Base-by-base conservation (phyloP, 371 early-diverging fungal genomes). In the Encephalitozoon cuniculi region DNA sequence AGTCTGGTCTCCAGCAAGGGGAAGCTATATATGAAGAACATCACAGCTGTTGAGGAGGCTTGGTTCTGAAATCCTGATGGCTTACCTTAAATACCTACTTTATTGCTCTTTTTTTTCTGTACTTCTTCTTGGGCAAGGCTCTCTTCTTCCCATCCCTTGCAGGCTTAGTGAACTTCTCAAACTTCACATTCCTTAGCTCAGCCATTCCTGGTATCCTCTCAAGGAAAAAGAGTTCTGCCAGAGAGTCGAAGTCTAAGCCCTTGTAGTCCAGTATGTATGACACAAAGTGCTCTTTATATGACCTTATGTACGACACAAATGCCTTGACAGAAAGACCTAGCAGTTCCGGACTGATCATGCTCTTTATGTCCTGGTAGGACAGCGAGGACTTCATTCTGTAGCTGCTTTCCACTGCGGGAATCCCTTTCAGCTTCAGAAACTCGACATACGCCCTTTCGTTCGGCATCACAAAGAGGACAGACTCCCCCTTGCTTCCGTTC, bases 401-500 rank as follows among this genome's bases (percentile, higher is more conserved):
- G 3, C 52, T 34, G 37, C 65, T 37, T 52, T 73, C 64, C 25
- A 64, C 46, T 67, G 51, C 68, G 11, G 66, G 28, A 39, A 77
- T 51, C 0, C 67, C 69, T 12, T 71, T 74, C 4, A 78, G 49
- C 43, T 74, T 75, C 12, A 81, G 52, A 79, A 64, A 83, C 41
- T 80, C 70, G 7, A 79, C 25, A 59, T 79, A 83, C 11, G 37
- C 65, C 15, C 39, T 51, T 68, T 83, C 83, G 65, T 81, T 83
- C 12, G 74, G 71, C 83, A 83, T 81, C 9, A 78, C 55, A 37
- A 79, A 74, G 30, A 81, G 43, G 5, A 94, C 86, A 2, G 95
- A 93, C 49, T 87, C 87, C 9, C 98, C 98, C 28, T 86, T 83
- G 26, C 90, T 86, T 0, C 95, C 96, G 8, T 90, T 89, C 55